phyloP scores from a whole-genome alignment of 2,329 filamentous ascomycete species.

The Sordariomycetes sp. region DNA sequence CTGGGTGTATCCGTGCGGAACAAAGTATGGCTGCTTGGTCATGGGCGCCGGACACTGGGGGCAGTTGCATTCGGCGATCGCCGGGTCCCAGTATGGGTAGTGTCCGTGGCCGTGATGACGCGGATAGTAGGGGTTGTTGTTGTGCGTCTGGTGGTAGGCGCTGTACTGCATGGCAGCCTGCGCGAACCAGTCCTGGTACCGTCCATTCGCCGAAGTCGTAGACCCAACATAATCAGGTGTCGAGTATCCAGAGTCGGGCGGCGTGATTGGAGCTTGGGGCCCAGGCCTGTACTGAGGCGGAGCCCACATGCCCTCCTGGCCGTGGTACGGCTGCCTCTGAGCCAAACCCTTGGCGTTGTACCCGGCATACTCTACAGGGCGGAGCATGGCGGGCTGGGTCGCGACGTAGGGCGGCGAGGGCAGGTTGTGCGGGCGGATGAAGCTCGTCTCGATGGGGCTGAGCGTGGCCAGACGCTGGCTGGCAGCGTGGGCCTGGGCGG shows the following conservation, averaged over 20 bases:
- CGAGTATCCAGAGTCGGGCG: slow-evolving; percentile 51
- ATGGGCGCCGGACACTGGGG: slow-evolving; percentile 30
- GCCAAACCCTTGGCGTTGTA: slow-evolving; percentile 19
- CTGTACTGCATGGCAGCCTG: slow-evolving; percentile 29
- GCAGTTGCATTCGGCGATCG: slow-evolving; percentile 38
- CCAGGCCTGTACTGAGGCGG: slow-evolving; percentile 7
- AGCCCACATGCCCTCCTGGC: slow-evolving; percentile 4
- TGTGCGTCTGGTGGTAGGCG: slow-evolving; percentile 28
- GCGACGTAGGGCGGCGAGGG: slow-evolving; percentile 19
- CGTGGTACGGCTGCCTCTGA: slow-evolving; percentile 2
- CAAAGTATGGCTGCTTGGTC: slow-evolving; percentile 38
- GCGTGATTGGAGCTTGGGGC: slow-evolving; percentile 36
- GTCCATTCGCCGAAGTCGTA: slow-evolving; percentile 40
- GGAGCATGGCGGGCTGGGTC: slow-evolving; percentile 9
- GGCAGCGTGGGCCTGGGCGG: slow-evolving; percentile 15
- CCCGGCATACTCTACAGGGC: slow-evolving; percentile 20
- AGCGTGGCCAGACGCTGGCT: slow-evolving; percentile 23
- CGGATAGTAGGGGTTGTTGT: slow-evolving; percentile 22
- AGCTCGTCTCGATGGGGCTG: slow-evolving; percentile 30
- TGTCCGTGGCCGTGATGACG: slow-evolving; percentile 19
- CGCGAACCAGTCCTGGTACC: slow-evolving; percentile 48
- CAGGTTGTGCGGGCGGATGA: slow-evolving; percentile 12
- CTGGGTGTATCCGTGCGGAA: slow-evolving; percentile 37
- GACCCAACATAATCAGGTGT: slow-evolving; percentile 49
- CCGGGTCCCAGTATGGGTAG: slow-evolving; percentile 44